Base-by-base conservation (phyloP, 192 early-diverging fungal species). In the Coemansia sp. region DNA sequence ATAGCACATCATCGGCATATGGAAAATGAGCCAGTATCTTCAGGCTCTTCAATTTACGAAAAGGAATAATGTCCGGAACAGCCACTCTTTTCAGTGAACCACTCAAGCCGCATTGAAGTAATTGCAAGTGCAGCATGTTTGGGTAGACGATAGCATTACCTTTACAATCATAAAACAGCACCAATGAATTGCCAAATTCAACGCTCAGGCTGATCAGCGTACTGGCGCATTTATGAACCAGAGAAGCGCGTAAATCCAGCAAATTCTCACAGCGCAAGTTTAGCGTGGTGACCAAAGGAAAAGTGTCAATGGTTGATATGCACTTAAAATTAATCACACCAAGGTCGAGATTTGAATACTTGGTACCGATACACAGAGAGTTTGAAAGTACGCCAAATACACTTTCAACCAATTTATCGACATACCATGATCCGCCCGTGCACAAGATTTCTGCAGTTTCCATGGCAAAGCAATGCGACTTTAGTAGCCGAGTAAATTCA, bases 1-100 rank as follows among this genome's bases (percentile, higher is more conserved):
- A 55, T 19, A 66, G 36, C n/a, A 55, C 51, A 55, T 66, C 64
- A 10, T 65, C 48, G 4, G 42, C 15, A 22, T 38, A 65, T 46
- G 64, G 64, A 34, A 51, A 65, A 31, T 20, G n/a, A 20, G 13
- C 31, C 3, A 46, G 15, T 15, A 48, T 6, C 29, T 51, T 34
- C 13, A 65, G n/a, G 15, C 44, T 17, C 5, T 40, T 34, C n/a
- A 66, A 32, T 11, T 10, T 34, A 7, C 36, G 51, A 55, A 66
- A 66, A 17, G 51, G 64, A 0, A 53, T 38, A 40, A 12, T 22
- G 13, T 19, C 19, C 19, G 61, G 36, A n/a, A 13, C 44, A 64
- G 15, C 6, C 9, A 24, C n/a, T 5, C 22, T 12, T 12, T 15
- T 42, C 2, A 42, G 41, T 13, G 41, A 42, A 27, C 55, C 31